phyloP scores from a whole-genome alignment of 352 stramenopile species.

The Peronospora destructor region DNA sequence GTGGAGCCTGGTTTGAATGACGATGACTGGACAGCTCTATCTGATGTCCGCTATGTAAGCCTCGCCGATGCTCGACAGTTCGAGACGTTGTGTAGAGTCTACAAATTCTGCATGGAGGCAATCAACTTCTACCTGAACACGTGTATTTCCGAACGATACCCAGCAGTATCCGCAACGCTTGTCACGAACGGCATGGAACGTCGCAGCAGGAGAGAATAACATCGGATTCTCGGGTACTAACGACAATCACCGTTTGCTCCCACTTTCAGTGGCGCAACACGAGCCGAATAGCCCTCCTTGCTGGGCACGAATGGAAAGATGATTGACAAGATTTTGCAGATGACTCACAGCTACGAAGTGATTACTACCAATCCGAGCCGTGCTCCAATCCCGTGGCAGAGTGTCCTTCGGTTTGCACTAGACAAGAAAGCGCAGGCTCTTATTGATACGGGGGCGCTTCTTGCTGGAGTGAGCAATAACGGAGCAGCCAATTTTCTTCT shows the following conservation, averaged over 20 bases:
- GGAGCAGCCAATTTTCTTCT: conserved; percentile 52
- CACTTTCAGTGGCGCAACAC: conserved; percentile 53
- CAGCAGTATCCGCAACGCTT: conserved; percentile 72
- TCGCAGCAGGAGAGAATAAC: conserved; percentile 48
- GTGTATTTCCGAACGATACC: conserved; percentile 81
- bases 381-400: conserved; percentile 34
- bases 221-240: conserved; percentile 51
- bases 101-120: conserved; percentile 44
- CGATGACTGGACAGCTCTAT: conserved; percentile 29
- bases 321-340: conserved; percentile 27
- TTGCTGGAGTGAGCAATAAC: conserved; percentile 59
- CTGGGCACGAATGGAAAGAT: conserved; percentile 82
- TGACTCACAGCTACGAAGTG: conserved; percentile 33
- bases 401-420: conserved; percentile 37
- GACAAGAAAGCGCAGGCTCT: conserved; percentile 19
- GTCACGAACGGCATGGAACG: conserved; percentile 73
- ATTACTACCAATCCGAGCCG: conserved; percentile 3
- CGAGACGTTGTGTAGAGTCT: too few relatives aligned
- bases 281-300: conserved; percentile 46
- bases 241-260: conserved; percentile 65
- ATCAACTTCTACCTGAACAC: conserved; percentile 86
- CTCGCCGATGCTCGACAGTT: conserved; percentile 38
- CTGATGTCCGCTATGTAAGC: conserved; percentile 66
- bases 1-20: conserved; percentile 5
- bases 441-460: conserved; percentile 80